These are phyloP conservation scores for Lignosus rhinocerotis DNA, from an alignment of 1,284 basidiomycete species.

Conservation along the genomic window DNA sequence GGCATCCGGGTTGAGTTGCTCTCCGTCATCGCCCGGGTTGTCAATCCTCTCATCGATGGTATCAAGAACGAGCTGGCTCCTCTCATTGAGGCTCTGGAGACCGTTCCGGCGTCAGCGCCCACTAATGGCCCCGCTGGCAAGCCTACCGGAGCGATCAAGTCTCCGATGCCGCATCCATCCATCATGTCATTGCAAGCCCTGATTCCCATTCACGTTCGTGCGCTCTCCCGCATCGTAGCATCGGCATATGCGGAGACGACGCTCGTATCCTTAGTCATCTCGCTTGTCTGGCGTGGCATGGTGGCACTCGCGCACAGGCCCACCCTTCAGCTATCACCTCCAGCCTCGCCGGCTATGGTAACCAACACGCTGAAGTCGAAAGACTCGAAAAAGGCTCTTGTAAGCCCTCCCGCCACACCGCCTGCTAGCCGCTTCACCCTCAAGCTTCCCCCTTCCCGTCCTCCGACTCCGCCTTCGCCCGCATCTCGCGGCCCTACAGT, in stretches of 20 bases:
- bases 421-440: slow-evolving; percentile 62
- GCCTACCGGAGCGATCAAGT: slow-evolving; percentile 38
- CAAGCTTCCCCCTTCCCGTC: slow-evolving; percentile 68
- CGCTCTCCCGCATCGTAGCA: slow-evolving; percentile 56
- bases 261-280: slow-evolving; percentile 70
- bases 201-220: slow-evolving; percentile 61
- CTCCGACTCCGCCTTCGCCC: slow-evolving; percentile 55
- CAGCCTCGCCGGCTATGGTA: slow-evolving; percentile 43
- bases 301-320: slow-evolving; percentile 68
- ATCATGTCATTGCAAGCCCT: slow-evolving; percentile 55
- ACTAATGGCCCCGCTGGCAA: slow-evolving; percentile 36
- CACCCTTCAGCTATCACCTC: slow-evolving; percentile 40
- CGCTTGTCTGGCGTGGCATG: slow-evolving; percentile 68
- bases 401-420: slow-evolving; percentile 58
- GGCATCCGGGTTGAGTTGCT: slow-evolving; percentile 63
- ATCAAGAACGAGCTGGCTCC: slow-evolving; percentile 63
- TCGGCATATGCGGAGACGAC: slow-evolving; percentile 53
- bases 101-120: slow-evolving; percentile 29
- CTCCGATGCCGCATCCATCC: slow-evolving; percentile 53
- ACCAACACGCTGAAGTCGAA: slow-evolving; percentile 28
- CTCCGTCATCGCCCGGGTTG: slow-evolving; percentile 64
- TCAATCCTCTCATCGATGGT: slow-evolving; percentile 60
- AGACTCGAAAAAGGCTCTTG: slow-evolving; percentile 44
- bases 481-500: slow-evolving; percentile 38
- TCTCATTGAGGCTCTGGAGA: slow-evolving; percentile 62